phyloP scores from a whole-genome alignment of 2,329 filamentous ascomycete genomes.

The Acrodontium crateriforme region DNA sequence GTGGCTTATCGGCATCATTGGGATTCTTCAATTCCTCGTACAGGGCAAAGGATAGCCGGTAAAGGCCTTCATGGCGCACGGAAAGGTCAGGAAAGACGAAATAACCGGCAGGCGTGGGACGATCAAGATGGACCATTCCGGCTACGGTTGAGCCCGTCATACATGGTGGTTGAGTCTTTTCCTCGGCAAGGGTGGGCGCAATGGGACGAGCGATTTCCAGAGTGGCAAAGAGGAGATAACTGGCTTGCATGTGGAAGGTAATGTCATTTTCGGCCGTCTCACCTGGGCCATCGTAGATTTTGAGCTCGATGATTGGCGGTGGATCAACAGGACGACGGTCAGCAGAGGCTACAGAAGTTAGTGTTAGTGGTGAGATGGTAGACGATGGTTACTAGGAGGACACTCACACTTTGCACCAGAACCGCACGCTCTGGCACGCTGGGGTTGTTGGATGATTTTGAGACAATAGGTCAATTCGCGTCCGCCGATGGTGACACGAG shows the following conservation, averaged over 20 bases:
- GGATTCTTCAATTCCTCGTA: constrained; percentile 86
- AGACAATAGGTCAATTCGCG: constrained; percentile 68
- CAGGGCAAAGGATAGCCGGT: constrained; percentile 79
- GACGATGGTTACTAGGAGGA: not conserved
- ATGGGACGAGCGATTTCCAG: constrained; percentile 75
- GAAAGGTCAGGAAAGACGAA: constrained; percentile 97
- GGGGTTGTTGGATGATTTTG: constrained; percentile 82
- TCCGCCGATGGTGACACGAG: constrained; percentile 57
- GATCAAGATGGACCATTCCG: constrained; percentile 89
- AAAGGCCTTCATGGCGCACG: constrained; percentile 87
- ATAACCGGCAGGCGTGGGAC: constrained; percentile 67
- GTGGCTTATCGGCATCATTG: constrained; percentile 55
- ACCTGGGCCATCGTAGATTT: constrained; percentile 58
- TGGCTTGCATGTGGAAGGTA: constrained; percentile 87
- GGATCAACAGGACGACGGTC: constrained; percentile 88
- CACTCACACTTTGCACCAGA: constrained; percentile 82
- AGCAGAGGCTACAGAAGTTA: constrained; percentile 53
- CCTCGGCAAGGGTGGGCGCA: constrained; percentile 46
- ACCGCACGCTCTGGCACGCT: constrained; percentile 87
- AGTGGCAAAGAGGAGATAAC: constrained; percentile 93
- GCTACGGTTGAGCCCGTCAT: constrained; percentile 89
- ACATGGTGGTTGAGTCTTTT: constrained; percentile 59
- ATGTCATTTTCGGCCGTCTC: constrained; percentile 37
- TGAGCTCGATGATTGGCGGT: constrained; percentile 84
- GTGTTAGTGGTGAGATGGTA: constrained; percentile 9